These are phyloP conservation scores for Ceratocystis ficicola DNA, from an alignment of 2,329 filamentous ascomycete species.

Conservation along the genomic window DNA sequence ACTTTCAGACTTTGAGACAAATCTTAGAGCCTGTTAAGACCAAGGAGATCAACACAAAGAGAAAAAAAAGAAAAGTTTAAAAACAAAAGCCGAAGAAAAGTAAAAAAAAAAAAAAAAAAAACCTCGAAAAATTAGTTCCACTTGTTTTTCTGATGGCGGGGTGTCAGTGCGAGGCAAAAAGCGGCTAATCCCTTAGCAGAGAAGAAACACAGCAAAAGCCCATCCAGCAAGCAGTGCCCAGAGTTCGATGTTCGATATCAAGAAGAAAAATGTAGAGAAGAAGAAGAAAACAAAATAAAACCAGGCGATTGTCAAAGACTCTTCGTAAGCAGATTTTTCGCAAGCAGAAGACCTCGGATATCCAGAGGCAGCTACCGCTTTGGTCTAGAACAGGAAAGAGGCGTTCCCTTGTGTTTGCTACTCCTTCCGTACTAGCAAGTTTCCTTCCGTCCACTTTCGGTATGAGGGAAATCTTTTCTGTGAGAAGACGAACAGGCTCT, in stretches of 20 bases:
- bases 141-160: slow-evolving; percentile 15
- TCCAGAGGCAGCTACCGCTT: neutral
- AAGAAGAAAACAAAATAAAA: neutral
- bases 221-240: too few relatives aligned
- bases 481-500: too few relatives aligned
- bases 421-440: neutral
- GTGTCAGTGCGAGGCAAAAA: slow-evolving; percentile 14
- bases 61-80: neutral
- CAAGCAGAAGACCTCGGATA: neutral
- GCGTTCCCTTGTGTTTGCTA: neutral
- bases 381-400: neutral
- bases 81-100: neutral
- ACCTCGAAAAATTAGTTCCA: slow-evolving; percentile 11
- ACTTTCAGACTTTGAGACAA: slow-evolving; percentile 1
- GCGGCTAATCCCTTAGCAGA: slow-evolving; percentile 7
- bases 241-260: neutral
- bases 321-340: neutral
- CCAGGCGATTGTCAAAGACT: too few relatives aligned
- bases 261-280: neutral
- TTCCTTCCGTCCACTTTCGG: neutral
- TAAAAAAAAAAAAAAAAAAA: neutral
- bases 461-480: slow-evolving; percentile 10
- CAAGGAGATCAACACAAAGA: neutral
- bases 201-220: neutral
- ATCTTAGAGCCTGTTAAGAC: neutral